Evolutionary conservation across 2,329 filamentous ascomycete genomes (phyloP).

Genomic region (Helicocarpus griseus): DNA sequence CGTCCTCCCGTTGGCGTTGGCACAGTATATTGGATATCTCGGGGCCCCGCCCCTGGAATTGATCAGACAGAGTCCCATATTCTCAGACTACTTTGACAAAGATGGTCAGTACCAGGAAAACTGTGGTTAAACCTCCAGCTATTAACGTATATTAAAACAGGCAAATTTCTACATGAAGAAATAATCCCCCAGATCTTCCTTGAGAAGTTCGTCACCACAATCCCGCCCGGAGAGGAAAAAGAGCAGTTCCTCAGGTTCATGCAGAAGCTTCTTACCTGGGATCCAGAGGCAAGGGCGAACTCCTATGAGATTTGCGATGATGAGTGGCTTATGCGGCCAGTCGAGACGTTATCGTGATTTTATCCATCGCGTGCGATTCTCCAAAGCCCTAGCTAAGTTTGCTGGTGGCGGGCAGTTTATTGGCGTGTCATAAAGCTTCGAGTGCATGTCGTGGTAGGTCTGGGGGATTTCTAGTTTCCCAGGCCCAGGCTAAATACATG

Average conservation of each 20-base stretch:
- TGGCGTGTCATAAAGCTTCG: too few relatives aligned
- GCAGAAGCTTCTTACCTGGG: slow-evolving; percentile 16
- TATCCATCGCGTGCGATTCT: too few relatives aligned
- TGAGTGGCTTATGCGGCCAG: slow-evolving; percentile 13
- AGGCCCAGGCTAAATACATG: too few relatives aligned
- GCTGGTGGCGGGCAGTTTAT: too few relatives aligned
- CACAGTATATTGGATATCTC: slow-evolving; percentile 16
- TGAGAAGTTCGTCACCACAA: slow-evolving; percentile 12
- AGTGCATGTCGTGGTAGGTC: too few relatives aligned
- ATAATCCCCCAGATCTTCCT: slow-evolving; percentile 12
- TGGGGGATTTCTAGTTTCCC: too few relatives aligned
- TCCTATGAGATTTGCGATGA: slow-evolving; percentile 12
- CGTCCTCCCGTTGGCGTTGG: slow-evolving; percentile 13
- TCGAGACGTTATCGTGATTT: too few relatives aligned
- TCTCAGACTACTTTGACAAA: slow-evolving; percentile 8
- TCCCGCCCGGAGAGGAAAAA: slow-evolving; percentile 16
- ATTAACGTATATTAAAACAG: slow-evolving; percentile 4
- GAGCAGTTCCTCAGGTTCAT: slow-evolving; percentile 15
- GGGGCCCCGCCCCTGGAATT: slow-evolving; percentile 13
- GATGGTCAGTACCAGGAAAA: slow-evolving; percentile 9
- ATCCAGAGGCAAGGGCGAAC: slow-evolving; percentile 12
- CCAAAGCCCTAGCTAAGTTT: too few relatives aligned
- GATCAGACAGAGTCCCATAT: slow-evolving; percentile 9
- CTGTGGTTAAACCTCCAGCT: not conserved
- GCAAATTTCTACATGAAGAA: slow-evolving; percentile 14